Evolutionary conservation across 805 yeast species (phyloP), one percentile per base, ranked within the genome.

Genomic region (Cyberlindnera bimundalis): DNA sequence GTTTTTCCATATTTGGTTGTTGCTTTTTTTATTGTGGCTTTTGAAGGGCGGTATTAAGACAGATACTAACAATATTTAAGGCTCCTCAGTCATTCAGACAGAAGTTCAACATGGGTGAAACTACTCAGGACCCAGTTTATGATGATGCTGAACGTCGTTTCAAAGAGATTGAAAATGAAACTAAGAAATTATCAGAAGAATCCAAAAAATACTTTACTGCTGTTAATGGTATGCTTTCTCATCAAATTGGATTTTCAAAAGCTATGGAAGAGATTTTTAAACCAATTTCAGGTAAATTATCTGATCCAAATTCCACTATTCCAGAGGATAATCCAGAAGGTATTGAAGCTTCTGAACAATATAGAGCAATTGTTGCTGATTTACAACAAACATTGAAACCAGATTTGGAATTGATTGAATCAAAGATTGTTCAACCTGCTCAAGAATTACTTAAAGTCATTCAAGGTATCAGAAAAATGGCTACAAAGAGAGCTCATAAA

Each of bases 301-400:
- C 93, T 13, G 98, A 93, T 61, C 96, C 97, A 7, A 85, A 81
- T 58, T 78, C 93, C 7, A 64, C 87, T 2, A 75, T 79, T 34
- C 90, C 90, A 0, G 99, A 93, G 60, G 97, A 95, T 52, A 90
- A 90, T 58, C 97, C 97, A 4, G 95, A 93, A 39, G 99, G 98
- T 53, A 88, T 93, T 51, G 81, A 84, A 56, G 99, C 99, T 1
- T 79, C 95, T 55, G 96, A 85, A 58, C 95, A 84, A 60, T 93
- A 90, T 65, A 73, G 95, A 43, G 95, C 76, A 31, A 83, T 89
- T 41, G 96, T 93, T 27, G 76, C 78, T 37, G 97, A 90, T 46
- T 70, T 93, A 53, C 93, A 90, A 65, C 81, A 78, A 40, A 79
- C 88, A 2, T 70, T 93, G 56, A 84, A 87, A 59, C 99, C 99